These are phyloP conservation scores for Sinapis alba DNA, from an alignment of 441 rosid species.

Conservation along the genomic window DNA sequence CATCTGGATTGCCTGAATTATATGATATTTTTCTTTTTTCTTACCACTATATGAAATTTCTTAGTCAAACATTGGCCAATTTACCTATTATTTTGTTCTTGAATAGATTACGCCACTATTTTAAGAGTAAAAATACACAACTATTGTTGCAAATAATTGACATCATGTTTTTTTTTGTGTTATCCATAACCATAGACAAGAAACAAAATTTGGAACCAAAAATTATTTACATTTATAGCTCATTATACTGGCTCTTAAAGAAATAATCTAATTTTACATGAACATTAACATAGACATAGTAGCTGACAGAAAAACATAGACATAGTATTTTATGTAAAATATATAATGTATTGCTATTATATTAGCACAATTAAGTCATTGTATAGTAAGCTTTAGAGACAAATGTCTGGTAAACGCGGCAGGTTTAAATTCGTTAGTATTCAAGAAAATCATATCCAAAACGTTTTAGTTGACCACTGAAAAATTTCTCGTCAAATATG, in stretches of 20 bases:
- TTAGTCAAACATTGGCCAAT: slow-evolving; percentile 29
- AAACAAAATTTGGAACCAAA: background rate
- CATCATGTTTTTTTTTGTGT: slow-evolving; percentile 1
- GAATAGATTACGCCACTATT: slow-evolving; percentile 8
- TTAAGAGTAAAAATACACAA: background rate
- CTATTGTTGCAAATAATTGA: slow-evolving; percentile 15
- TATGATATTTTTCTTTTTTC: slow-evolving; percentile 40
- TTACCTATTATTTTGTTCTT: slow-evolving; percentile 20
- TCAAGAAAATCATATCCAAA: background rate
- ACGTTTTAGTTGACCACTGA: slow-evolving; percentile 30
- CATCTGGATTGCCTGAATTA: slow-evolving; percentile 63
- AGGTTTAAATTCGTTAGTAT: background rate
- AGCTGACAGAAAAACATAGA: too few relatives aligned
- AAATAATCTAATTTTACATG: background rate
- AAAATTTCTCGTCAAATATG: slow-evolving; percentile 31
- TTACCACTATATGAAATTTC: slow-evolving; percentile 1
- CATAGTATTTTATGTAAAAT: background rate
- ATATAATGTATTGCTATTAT: background rate
- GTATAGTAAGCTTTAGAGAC: slow-evolving; percentile 2
- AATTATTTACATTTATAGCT: slow-evolving; percentile 15
- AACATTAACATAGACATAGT: too few relatives aligned
- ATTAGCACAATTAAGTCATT: background rate
- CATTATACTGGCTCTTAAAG: background rate
- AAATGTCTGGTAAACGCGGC: slow-evolving; percentile 1
- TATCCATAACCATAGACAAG: slow-evolving; percentile 33